Evolutionary conservation across 31 red algal genomes (phyloP).

Genomic region (Asparagopsis taxiformis): DNA sequence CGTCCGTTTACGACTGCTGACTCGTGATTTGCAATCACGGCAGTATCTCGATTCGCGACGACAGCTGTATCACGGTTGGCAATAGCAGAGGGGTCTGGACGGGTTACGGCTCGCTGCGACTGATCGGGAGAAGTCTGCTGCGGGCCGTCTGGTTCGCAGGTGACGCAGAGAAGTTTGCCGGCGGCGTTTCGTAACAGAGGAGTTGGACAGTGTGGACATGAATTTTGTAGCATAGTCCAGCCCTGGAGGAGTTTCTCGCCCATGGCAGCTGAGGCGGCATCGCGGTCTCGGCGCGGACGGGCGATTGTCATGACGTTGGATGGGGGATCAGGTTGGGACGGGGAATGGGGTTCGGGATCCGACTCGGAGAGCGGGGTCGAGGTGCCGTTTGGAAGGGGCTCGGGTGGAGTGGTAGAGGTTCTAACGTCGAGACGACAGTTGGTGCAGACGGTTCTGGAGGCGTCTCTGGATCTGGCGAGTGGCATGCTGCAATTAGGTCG

Average conservation of each 20-base stretch:
- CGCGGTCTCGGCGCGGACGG: constrained; percentile 4
- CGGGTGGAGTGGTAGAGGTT: no score
- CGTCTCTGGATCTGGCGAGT: constrained; percentile 31
- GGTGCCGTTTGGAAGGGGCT: no score
- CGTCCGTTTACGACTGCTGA: no score
- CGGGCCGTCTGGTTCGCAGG: neutral
- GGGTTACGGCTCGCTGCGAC: no score
- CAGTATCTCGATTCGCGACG: no score
- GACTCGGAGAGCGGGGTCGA: no score
- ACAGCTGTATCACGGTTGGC: no score
- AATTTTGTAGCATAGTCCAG: constrained; percentile 42
- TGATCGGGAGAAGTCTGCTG: no score
- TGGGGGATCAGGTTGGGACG: neutral
- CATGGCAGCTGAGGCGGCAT: constrained; percentile 14
- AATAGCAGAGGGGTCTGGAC: no score
- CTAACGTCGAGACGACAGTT: no score
- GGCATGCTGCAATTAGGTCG: constrained; percentile 49
- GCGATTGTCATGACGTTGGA: neutral
- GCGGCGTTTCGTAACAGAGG: constrained; percentile 29
- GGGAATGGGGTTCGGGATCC: neutral
- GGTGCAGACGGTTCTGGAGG: no score
- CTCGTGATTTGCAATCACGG: no score
- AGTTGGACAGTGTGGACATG: constrained; percentile 20
- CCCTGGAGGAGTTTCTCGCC: constrained; percentile 66
- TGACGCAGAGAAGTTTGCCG: constrained; percentile 29